Evolutionary conservation across 2,329 filamentous ascomycete species (phyloP), one percentile per base, ranked within the genome.

Genomic region (Aspergillus thermomutatus): DNA sequence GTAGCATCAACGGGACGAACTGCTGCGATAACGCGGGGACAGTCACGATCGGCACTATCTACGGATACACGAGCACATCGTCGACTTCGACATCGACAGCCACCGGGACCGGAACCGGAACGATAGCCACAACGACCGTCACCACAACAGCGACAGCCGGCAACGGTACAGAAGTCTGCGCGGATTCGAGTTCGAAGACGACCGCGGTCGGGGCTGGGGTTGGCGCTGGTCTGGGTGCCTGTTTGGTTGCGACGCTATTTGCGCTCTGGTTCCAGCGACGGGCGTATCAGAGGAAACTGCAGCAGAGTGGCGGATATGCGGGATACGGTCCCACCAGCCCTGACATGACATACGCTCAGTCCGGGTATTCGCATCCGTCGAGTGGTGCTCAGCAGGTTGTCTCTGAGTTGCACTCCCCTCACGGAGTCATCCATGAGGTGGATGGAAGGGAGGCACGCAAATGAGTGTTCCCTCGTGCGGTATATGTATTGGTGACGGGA

Each of bases 1-100:
- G 55, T 21, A 57, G 55, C 23, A 3, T 21, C 5, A 50, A 31
- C 25, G 55, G 55, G 4, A 43, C 51, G 4, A 28, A 57, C 31
- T 57, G 55, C 47, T 57, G 55, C 46, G 51, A 41, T 3, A 10
- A 48, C 11, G 55, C 51, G 14, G 50, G 40, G 19, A 46, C 53
- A 3, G 31, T 57, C 10, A 23, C 31, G 8, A 57, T 57, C 27
- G 55, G 55, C 3, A 57, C 47, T 5, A 19, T 57, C 4, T 37
- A 37, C 31, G 31, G 31, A 37, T 37, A 37, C 14, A 37, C 31
- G 2, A 37, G 14, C 31, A 37, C 14, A 37, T 37, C 31, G 31
- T 14, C 31, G 7, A 11, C 53, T 4, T 14, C n/a, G 23, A n/a
- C 21, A 11, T 45, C 43, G 4, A 46, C 19, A 7, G 4, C 43